These are phyloP conservation scores for Podochytrium sp. DNA, from an alignment of 192 early-diverging fungal species.

Conservation along the genomic window DNA sequence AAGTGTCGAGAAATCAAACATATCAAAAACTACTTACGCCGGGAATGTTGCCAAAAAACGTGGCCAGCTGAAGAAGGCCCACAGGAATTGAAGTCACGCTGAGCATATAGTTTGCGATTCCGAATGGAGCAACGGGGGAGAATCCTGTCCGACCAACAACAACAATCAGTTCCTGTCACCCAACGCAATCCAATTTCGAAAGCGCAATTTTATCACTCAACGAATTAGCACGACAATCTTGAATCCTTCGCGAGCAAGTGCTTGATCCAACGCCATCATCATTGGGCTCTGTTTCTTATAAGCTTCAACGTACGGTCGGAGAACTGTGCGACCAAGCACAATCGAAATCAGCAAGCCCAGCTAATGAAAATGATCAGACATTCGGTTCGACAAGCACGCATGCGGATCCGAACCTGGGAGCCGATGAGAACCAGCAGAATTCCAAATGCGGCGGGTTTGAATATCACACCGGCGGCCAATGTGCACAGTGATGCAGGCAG, in stretches of 20 bases:
- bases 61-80: constrained; percentile 11
- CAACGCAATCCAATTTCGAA: not conserved
- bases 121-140: constrained; percentile 34
- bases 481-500: constrained; percentile 24
- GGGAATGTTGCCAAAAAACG: constrained; percentile 27
- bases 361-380: not conserved
- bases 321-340: constrained; percentile 24
- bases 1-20: not conserved
- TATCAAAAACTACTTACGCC: not conserved
- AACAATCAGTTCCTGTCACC: too few species aligned
- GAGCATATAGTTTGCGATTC: constrained; percentile 34
- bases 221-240: constrained; percentile 36
- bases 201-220: not conserved
- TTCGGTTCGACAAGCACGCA: not conserved
- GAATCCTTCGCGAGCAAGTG: constrained; percentile 29
- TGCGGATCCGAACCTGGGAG: constrained; percentile 14
- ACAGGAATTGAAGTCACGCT: constrained; percentile 24
- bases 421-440: constrained; percentile 33
- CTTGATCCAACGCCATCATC: constrained; percentile 23
- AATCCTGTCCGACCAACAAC: constrained; percentile 10
- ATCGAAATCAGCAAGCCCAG: constrained; percentile 13
- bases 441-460: constrained; percentile 17
- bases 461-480: constrained; percentile 35
- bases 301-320: constrained; percentile 30
- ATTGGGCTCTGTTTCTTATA: constrained; percentile 9